Percentiles rank a stretch among this genome's conserved stretches.
Conservation (phyloP, 2,329 filamentous ascomycete species). For the Alternaria sp. region DNA sequence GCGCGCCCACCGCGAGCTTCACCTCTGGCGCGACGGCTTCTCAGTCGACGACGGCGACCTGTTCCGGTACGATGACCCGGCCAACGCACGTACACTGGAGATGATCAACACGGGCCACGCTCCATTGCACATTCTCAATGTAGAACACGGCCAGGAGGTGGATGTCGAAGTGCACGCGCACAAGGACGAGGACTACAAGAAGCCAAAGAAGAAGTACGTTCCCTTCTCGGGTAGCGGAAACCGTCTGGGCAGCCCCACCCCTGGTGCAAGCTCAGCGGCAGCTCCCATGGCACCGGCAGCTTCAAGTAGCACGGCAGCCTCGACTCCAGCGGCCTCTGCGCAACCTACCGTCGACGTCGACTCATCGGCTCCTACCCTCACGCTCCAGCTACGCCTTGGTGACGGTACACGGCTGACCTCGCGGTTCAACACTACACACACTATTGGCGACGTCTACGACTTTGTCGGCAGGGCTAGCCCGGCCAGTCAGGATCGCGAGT, state of each 20-base stretch:
- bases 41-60: slow-evolving; percentile 83
- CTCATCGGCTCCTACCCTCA: slow-evolving; percentile 69
- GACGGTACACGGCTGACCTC: slow-evolving; percentile 79
- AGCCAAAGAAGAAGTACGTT: slow-evolving; percentile 75
- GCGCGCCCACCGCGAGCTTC: slow-evolving; percentile 71
- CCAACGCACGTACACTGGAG: slow-evolving; percentile 72
- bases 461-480: slow-evolving; percentile 73
- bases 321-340: slow-evolving; percentile 45
- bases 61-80: slow-evolving; percentile 78
- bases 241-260: slow-evolving; percentile 78
- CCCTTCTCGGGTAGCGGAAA: slow-evolving; percentile 76
- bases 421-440: slow-evolving; percentile 81
- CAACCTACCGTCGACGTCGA: slow-evolving; percentile 62
- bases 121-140: slow-evolving; percentile 78
- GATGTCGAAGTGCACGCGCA: slow-evolving; percentile 78
- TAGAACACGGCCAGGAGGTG: slow-evolving; percentile 74
- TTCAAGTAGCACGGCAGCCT: slow-evolving; percentile 34
- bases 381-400: slow-evolving; percentile 77
- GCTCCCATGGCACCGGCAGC: slow-evolving; percentile 45
- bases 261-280: slow-evolving; percentile 57
- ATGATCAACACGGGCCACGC: slow-evolving; percentile 80
- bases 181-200: slow-evolving; percentile 75
- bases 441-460: slow-evolving; percentile 76
- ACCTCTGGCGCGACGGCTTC: slow-evolving; percentile 85
- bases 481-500: slow-evolving; percentile 64